Evolutionary conservation across 2,329 filamentous ascomycete species (phyloP).

Genomic region (Aspergillus awamori): DNA sequence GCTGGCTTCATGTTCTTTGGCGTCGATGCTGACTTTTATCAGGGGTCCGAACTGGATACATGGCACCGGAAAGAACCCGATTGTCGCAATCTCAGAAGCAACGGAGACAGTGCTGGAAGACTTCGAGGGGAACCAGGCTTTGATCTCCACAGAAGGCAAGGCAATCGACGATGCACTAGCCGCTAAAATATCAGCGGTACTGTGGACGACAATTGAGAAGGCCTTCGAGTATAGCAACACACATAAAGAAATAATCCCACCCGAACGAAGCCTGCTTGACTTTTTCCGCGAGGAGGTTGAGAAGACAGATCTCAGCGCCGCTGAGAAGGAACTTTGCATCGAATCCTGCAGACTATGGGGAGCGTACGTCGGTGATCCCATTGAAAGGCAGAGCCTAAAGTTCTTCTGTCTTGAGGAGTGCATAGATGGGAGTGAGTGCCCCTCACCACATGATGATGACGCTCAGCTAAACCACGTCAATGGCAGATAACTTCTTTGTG

Average conservation of each 20-base stretch:
- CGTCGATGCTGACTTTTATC: constrained; percentile 18
- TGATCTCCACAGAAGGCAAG: constrained; percentile 53
- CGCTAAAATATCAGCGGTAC: constrained; percentile 42
- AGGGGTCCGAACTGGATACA: constrained; percentile 69
- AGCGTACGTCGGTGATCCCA: constrained; percentile 63
- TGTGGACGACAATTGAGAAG: constrained; percentile 62
- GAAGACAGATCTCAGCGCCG: constrained; percentile 39
- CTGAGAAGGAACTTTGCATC: constrained; percentile 54
- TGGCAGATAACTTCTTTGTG: constrained; percentile 62
- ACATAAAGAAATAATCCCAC: constrained; percentile 54
- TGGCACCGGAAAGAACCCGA: constrained; percentile 62
- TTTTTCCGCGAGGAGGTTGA: constrained; percentile 57
- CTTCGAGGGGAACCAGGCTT: constrained; percentile 54
- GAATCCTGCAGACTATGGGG: constrained; percentile 65
- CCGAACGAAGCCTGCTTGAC: constrained; percentile 57
- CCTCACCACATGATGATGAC: background rate
- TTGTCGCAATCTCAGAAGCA: constrained; percentile 57
- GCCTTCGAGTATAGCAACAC: constrained; percentile 64
- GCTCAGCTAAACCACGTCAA: background rate
- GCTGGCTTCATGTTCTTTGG: background rate
- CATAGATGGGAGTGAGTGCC: constrained; percentile 58
- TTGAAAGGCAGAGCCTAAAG: constrained; percentile 63
- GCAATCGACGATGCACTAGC: constrained; percentile 40
- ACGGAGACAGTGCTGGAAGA: constrained; percentile 55
- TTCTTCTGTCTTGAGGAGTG: constrained; percentile 70